These are phyloP conservation scores for Hypomontagnella monticulosa DNA, from an alignment of 495 filamentous ascomycete species.

Conservation along the genomic window DNA sequence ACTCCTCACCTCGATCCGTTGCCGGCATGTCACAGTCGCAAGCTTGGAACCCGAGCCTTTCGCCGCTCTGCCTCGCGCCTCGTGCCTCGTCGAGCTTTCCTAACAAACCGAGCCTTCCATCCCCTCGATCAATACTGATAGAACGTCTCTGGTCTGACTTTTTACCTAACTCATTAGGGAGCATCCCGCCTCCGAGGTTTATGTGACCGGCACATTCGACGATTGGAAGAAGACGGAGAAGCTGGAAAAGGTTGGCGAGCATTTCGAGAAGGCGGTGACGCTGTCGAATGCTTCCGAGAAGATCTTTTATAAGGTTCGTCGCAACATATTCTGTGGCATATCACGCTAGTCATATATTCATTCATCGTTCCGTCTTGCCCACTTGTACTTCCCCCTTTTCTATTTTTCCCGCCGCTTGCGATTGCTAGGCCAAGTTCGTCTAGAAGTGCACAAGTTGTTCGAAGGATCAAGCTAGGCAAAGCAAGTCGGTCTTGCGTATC, in stretches of 20 bases:
- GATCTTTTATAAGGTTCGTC: conserved; percentile 82
- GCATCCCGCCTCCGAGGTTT: conserved; percentile 82
- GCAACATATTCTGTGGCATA: conserved; percentile 29
- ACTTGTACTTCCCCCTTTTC: conserved; percentile 3
- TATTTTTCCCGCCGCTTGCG: conserved; percentile 5
- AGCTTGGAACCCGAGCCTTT: conserved; percentile 10
- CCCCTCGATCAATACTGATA: conserved; percentile 10
- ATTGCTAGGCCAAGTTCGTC: conserved; percentile 50
- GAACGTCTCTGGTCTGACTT: conserved; percentile 27
- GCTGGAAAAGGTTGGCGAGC: conserved; percentile 75
- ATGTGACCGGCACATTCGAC: conserved; percentile 95
- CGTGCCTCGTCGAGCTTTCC: conserved; percentile 6
- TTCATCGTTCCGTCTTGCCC: conserved; percentile 7
- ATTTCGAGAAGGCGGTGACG: conserved; percentile 80
- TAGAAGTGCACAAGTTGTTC: conserved; percentile 27
- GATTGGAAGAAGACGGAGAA: conserved; percentile 86
- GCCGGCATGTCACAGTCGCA: conserved; percentile 10
- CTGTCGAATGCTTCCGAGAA: conserved; percentile 71
- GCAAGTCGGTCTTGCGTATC: conserved; percentile 9
- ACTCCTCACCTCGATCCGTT: conserved; percentile 1
- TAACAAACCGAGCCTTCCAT: conserved; percentile 11
- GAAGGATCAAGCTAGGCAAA: background rate
- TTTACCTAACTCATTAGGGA: conserved; percentile 62
- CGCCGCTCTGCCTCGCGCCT: conserved; percentile 9
- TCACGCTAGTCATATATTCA: conserved; percentile 11